Conservation (phyloP, 1,284 basidiomycete species). For the Peniophora sp. region DNA sequence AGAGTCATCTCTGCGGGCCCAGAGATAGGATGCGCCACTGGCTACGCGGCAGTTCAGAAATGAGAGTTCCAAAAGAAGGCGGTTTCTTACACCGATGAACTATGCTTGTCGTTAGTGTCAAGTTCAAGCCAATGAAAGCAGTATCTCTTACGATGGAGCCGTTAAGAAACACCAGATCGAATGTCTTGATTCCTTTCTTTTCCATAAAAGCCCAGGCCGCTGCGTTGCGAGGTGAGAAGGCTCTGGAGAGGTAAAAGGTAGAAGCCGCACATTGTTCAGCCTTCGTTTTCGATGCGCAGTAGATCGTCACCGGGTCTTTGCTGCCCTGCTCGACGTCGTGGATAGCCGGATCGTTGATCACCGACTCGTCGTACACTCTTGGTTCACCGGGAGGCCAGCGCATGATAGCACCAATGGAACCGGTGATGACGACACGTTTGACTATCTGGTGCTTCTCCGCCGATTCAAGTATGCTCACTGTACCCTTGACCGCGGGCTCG, state of each 20-base stretch:
- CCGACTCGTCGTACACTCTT: constrained; percentile 26
- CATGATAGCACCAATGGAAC: constrained; percentile 42
- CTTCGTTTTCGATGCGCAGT: constrained; percentile 50
- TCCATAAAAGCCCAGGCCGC: constrained; percentile 53
- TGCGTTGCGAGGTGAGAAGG: constrained; percentile 20
- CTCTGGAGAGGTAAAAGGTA: constrained; percentile 14
- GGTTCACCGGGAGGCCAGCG: constrained; percentile 12
- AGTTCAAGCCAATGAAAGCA: too few species aligned
- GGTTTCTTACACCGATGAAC: constrained; percentile 2
- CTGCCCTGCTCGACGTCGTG: constrained; percentile 42
- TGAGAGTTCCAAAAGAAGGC: not conserved
- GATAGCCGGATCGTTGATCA: constrained; percentile 56
- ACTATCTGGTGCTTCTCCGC: constrained; percentile 20
- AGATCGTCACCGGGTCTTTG: constrained; percentile 29
- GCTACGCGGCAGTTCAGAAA: not conserved
- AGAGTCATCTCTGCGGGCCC: constrained; percentile 34
- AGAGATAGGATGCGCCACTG: constrained; percentile 35
- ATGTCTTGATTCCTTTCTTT: constrained; percentile 40
- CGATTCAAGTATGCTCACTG: constrained; percentile 16
- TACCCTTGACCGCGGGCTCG: constrained; percentile 21
- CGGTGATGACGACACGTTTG: constrained; percentile 58
- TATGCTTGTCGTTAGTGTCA: not conserved
- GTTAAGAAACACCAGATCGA: constrained; percentile 48
- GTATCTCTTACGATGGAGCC: constrained; percentile 38
- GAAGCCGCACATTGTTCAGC: constrained; percentile 35